Base-by-base conservation (phyloP, 1,284 basidiomycete genomes). In the Stereum hirsutum region DNA sequence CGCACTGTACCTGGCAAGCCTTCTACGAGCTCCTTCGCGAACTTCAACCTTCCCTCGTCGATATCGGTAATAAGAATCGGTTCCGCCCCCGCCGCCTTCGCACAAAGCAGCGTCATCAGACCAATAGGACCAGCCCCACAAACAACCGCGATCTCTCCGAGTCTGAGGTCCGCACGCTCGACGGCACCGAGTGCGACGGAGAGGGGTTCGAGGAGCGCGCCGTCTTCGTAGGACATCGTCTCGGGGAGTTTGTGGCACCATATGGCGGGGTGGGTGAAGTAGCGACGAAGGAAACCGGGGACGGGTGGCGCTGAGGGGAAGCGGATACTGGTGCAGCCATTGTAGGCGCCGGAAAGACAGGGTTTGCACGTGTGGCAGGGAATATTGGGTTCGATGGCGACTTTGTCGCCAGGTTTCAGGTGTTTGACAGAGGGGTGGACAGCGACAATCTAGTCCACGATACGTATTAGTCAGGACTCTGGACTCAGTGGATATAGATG, bases 111-210 rank as follows among this genome's bases (percentile, higher is more conserved):
- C 35, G 77, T 73, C 34, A 91, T 70, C 19, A 94, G 69, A 8
- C 91, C 90, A 46, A 94, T 91, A 1, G 91, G 91, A 12, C 91
- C 91, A 27, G 90, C 89, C 44, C 77, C 77, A 51, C 77, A 79
- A 46, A 81, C 67, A 17, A 81, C 62, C 40, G 70, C 56, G 10
- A 75, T 65, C 49, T 80, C 78, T 8, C 78, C 77, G 26, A 80
- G 73, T 28, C 75, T 69, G 36, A 80, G 67, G 15, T 68, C 70
- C 39, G 78, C 64, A 24, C 78, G 71, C 43, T 81, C 78, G 24
- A 80, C 71, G 21, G 77, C 78, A 0, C 78, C 77, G 12, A 81
- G 57, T 3, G 76, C 78, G 25, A 80, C 77, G 1, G 76, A 70
- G 21, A 80, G 57, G 10, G 77, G 77, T 47, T 80, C 77, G 51